phyloP scores from a whole-genome alignment of 192 early-diverging fungal species.

The Backusella liffmaniae region DNA sequence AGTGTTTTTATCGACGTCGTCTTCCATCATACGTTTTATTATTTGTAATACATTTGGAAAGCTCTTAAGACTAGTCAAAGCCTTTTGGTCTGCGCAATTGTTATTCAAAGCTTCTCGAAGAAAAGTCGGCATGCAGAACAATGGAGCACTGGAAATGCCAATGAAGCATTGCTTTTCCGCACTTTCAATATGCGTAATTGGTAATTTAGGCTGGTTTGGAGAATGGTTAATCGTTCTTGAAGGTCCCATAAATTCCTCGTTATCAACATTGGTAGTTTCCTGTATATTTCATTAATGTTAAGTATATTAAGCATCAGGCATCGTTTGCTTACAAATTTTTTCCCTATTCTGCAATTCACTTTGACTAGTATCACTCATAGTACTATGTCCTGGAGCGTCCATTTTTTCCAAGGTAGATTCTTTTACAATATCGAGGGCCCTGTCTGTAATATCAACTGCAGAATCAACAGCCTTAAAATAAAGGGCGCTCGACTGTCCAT shows the following conservation, averaged over 20 bases:
- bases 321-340: conserved; percentile 1
- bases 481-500: neutral
- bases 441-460: conserved; percentile 11
- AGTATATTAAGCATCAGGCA: neutral
- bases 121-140: neutral
- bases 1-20: conserved; percentile 11
- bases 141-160: neutral
- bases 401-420: conserved; percentile 10
- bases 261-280: neutral
- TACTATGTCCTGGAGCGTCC: conserved; percentile 9
- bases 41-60: conserved; percentile 4
- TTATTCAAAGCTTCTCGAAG: conserved; percentile 10
- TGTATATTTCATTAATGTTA: conserved; percentile 14
- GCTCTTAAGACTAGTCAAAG: conserved; percentile 7
- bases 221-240: neutral
- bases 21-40: conserved; percentile 16
- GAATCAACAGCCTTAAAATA: conserved; percentile 11
- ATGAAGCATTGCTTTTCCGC: neutral
- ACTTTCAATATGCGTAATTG: neutral
- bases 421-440: conserved; percentile 9
- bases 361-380: neutral
- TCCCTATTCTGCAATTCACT: conserved; percentile 6
- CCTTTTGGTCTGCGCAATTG: conserved; percentile 5
- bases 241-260: conserved; percentile 12
- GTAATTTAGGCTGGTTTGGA: conserved; percentile 5